Evolutionary conservation across 306 rosid genomes (phyloP).

Genomic region (Prunus persica): DNA sequence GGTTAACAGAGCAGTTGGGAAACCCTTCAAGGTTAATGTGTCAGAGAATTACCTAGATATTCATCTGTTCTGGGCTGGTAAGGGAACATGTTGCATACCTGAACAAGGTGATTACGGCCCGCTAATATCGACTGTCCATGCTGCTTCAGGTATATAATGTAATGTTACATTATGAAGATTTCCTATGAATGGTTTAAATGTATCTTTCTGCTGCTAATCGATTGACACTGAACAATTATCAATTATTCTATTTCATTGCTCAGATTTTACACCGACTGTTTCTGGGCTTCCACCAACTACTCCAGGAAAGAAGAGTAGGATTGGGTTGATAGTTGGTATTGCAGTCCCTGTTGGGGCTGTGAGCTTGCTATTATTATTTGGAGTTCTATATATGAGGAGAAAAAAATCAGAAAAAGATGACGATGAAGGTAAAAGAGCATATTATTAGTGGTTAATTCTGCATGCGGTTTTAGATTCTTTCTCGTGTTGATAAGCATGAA

Average conservation of each 20-base stretch:
- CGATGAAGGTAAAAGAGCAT: slow-evolving; percentile 12
- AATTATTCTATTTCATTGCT: background rate
- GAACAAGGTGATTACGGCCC: slow-evolving; percentile 11
- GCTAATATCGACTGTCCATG: slow-evolving; percentile 10
- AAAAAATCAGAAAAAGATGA: slow-evolving; percentile 1
- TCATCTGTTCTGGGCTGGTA: slow-evolving; percentile 31
- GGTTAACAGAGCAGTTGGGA: background rate
- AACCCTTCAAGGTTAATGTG: slow-evolving; percentile 3
- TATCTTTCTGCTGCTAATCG: background rate
- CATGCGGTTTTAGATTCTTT: background rate
- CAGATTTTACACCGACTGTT: slow-evolving; percentile 16
- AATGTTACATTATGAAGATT: background rate
- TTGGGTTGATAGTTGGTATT: slow-evolving; percentile 17
- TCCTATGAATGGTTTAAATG: background rate
- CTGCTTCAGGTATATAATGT: slow-evolving; percentile 6
- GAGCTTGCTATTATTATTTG: slow-evolving; percentile 1
- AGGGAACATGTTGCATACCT: slow-evolving; percentile 31
- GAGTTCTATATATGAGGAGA: slow-evolving; percentile 4
- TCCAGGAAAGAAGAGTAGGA: slow-evolving; percentile 12
- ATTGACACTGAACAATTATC: background rate
- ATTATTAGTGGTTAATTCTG: background rate
- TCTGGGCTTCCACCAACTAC: background rate
- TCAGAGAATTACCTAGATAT: slow-evolving; percentile 23
- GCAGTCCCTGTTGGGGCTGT: slow-evolving; percentile 11
- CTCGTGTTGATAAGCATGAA: too few relatives aligned